Base-by-base conservation (phyloP, 441 rosid genomes). In the Corymbia citriodora region DNA sequence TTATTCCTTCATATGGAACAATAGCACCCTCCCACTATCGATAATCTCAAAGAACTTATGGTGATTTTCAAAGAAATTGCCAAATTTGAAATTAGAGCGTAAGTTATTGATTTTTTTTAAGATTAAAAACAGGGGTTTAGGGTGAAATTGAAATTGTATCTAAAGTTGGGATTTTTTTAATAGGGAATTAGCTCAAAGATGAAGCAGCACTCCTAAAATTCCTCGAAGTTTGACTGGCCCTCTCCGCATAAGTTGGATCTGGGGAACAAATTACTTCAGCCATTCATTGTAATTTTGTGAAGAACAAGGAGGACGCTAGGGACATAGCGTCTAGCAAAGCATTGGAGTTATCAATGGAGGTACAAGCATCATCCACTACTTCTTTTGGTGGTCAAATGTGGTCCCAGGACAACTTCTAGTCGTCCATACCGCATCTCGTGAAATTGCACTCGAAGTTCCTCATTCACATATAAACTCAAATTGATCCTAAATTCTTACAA, bases 91-190 rank as follows among this genome's bases (percentile, higher is more conserved):
- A 36, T 8, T 19, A 72, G 15, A 36, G 82, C 10, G 1, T 19
- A 63, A 36, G 27, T 72, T 72, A 14, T 10, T 2, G 48, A 36
- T 33, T 72, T 72, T 6, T 21, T 72, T 10, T 18, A 27, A 19
- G 12, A 36, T 33, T 33, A 18, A 1, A 65, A 40, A 40, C 45
- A 72, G 6, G 65, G 36, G 45, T 36, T 18, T 10, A 36, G 4
- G 49, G 14, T 0, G 36, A 8, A 33, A 36, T 72, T 2, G 23
- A 10, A 3, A 10, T 72, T 72, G 7, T 4, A 72, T 18, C 11
- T 72, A 36, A 70, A 33, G 52, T 45, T 12, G 17, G 85, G 17
- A 11, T 10, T 40, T 74, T 12, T 31, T 74, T 2, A 8, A 19
- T 40, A 40, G 16, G 14, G 50, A 16, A 16, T 74, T 74, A 74